Conservation (phyloP, 1,284 basidiomycete species). For the Pseudomicrostroma phylloplanum region DNA sequence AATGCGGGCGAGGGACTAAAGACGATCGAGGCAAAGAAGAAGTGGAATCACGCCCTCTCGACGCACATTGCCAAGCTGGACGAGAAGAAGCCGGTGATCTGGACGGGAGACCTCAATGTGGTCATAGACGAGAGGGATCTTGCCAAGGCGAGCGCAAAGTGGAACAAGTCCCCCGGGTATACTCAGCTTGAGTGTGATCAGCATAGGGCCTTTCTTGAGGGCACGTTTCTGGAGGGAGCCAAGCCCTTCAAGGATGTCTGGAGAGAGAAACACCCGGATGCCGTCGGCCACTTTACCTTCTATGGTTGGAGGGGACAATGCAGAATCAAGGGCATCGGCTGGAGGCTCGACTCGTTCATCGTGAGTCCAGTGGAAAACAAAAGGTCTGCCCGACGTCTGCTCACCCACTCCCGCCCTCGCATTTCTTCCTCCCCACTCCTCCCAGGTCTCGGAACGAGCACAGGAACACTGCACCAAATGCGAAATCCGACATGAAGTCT, state of each 20-base stretch:
- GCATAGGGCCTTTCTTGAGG: constrained; percentile 46
- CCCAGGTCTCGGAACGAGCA: constrained; percentile 56
- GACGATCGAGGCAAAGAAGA: constrained; percentile 36
- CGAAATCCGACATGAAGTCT: constrained; percentile 64
- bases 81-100: constrained; percentile 72
- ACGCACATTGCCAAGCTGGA: constrained; percentile 66
- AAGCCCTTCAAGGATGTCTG: constrained; percentile 69
- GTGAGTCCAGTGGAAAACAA: constrained; percentile 41
- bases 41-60: constrained; percentile 52
- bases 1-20: constrained; percentile 76
- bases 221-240: constrained; percentile 27
- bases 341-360: constrained; percentile 70
- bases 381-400: background rate
- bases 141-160: constrained; percentile 51
- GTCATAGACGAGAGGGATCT: constrained; percentile 56
- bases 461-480: constrained; percentile 63
- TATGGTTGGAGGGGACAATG: constrained; percentile 79
- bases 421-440: constrained; percentile 14
- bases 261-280: constrained; percentile 66
- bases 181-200: constrained; percentile 59
- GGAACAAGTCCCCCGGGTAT: constrained; percentile 52
- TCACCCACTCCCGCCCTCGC: background rate
- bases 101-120: constrained; percentile 83
- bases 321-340: constrained; percentile 71
- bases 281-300: constrained; percentile 64